Evolutionary conservation across 805 yeast genomes (phyloP).

Genomic region (Ogataea corticis): DNA sequence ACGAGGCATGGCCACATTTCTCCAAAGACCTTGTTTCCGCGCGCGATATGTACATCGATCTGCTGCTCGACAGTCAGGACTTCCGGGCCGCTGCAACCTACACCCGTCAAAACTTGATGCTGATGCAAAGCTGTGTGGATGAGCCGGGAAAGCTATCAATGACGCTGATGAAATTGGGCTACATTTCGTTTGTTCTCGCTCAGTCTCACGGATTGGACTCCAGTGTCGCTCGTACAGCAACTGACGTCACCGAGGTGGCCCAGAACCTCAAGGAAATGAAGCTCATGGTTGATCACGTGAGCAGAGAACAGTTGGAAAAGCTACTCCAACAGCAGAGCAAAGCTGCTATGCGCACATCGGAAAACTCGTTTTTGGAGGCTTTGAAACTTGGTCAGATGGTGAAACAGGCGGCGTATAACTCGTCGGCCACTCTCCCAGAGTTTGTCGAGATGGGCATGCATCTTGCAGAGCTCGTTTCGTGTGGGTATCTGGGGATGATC

Average conservation of each 20-base stretch:
- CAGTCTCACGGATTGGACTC: constrained; percentile 6
- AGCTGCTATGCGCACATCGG: constrained; percentile 11
- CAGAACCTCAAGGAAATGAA: background rate
- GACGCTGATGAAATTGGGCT: constrained; percentile 19
- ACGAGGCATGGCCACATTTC: constrained; percentile 33
- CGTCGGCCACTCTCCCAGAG: constrained; percentile 15
- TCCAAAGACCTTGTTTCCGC: constrained; percentile 26
- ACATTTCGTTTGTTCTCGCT: constrained; percentile 15
- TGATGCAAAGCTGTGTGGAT: constrained; percentile 20
- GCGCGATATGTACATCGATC: constrained; percentile 27
- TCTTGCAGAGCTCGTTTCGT: constrained; percentile 19
- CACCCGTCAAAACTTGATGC: constrained; percentile 12
- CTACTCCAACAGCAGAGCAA: constrained; percentile 10
- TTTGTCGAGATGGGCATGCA: constrained; percentile 16
- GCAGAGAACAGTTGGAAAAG: background rate
- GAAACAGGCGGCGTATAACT: constrained; percentile 12
- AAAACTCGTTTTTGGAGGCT: constrained; percentile 16
- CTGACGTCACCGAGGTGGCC: constrained; percentile 1
- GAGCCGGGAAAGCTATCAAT: constrained; percentile 22
- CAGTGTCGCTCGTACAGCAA: background rate
- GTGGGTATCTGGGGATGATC: constrained; percentile 21
- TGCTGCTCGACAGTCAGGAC: constrained; percentile 27
- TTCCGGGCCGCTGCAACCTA: constrained; percentile 20
- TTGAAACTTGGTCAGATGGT: constrained; percentile 14
- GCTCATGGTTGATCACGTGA: background rate